These are phyloP conservation scores for Pythium utonaiense DNA, from an alignment of 352 stramenopile species.

Conservation along the genomic window DNA sequence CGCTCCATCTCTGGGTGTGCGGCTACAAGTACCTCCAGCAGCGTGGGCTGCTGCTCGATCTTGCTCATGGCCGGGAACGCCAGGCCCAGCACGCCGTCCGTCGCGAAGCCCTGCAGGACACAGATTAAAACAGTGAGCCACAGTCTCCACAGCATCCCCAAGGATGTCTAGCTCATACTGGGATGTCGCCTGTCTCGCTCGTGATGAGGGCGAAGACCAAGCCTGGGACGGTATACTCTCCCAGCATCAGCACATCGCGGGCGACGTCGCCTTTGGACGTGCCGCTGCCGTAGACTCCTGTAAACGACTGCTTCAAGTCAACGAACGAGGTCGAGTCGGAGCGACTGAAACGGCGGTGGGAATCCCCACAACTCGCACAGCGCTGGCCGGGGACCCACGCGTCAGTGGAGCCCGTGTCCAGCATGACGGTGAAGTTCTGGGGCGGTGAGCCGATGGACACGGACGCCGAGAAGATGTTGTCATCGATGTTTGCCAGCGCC, in stretches of 20 bases:
- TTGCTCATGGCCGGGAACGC: slow-evolving; percentile 54
- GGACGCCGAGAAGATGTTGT: slow-evolving; percentile 28
- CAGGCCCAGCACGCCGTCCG: slow-evolving; percentile 53
- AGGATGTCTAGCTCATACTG: slow-evolving; percentile 13
- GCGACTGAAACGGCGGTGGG: slow-evolving; percentile 37
- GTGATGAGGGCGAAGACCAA: slow-evolving; percentile 41
- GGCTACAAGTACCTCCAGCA: slow-evolving; percentile 33
- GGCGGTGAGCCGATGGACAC: slow-evolving; percentile 32
- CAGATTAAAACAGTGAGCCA: background rate
- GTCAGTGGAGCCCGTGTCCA: slow-evolving; percentile 43
- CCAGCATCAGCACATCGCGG: slow-evolving; percentile 33
- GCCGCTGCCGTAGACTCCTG: slow-evolving; percentile 51
- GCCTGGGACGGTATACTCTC: slow-evolving; percentile 26
- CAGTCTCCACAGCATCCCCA: background rate
- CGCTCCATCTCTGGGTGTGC: slow-evolving; percentile 24
- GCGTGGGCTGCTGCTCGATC: slow-evolving; percentile 31
- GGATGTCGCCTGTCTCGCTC: slow-evolving; percentile 47
- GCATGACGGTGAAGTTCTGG: slow-evolving; percentile 31
- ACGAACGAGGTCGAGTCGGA: slow-evolving; percentile 31
- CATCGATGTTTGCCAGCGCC: slow-evolving; percentile 24
- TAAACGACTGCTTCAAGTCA: slow-evolving; percentile 23
- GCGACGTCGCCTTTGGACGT: slow-evolving; percentile 36
- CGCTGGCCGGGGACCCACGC: slow-evolving; percentile 27
- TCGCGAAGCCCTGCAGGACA: slow-evolving; percentile 30
- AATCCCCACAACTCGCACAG: slow-evolving; percentile 55